Evolutionary conservation across 768 basidiomycete genomes (phyloP).

Genomic region (Harrya chromipes): DNA sequence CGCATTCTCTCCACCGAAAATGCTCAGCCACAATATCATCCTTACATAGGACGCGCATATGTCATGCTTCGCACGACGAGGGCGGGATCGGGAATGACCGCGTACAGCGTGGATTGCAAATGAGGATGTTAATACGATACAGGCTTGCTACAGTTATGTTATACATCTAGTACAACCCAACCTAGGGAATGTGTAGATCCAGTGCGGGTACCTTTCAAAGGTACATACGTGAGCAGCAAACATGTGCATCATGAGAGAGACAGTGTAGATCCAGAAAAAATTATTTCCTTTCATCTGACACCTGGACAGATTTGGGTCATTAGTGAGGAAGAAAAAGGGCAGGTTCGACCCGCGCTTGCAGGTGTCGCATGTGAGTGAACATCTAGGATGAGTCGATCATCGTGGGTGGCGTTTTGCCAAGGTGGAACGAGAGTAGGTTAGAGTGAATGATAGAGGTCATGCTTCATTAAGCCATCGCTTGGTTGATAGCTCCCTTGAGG

Average conservation of each 20-base stretch:
- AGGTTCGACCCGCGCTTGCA: conserved; percentile 8
- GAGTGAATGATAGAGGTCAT: conserved; percentile 5
- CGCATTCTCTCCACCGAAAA: too few relatives aligned
- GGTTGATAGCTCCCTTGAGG: conserved; percentile 33
- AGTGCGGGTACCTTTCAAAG: conserved; percentile 14
- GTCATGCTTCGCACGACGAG: too few relatives aligned
- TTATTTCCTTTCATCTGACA: conserved; percentile 6
- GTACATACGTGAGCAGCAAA: not conserved
- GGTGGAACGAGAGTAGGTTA: conserved; percentile 9
- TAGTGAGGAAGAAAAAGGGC: not conserved
- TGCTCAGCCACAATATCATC: too few relatives aligned
- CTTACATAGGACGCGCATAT: too few relatives aligned
- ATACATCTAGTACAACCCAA: not conserved
- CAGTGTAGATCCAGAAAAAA: not conserved
- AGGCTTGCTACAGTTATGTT: not conserved
- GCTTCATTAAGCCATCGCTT: conserved; percentile 22
- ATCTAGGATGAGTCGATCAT: conserved; percentile 24
- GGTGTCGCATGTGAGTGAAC: not conserved
- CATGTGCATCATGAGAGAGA: not conserved
- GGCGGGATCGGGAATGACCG: too few relatives aligned
- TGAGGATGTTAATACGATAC: conserved; percentile 5
- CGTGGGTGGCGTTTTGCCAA: not conserved
- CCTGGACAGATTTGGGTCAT: conserved; percentile 11
- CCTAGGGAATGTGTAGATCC: not conserved
- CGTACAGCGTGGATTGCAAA: too few relatives aligned